phyloP scores from a whole-genome alignment of 306 rosid species.

The Lathyrus oleraceus region DNA sequence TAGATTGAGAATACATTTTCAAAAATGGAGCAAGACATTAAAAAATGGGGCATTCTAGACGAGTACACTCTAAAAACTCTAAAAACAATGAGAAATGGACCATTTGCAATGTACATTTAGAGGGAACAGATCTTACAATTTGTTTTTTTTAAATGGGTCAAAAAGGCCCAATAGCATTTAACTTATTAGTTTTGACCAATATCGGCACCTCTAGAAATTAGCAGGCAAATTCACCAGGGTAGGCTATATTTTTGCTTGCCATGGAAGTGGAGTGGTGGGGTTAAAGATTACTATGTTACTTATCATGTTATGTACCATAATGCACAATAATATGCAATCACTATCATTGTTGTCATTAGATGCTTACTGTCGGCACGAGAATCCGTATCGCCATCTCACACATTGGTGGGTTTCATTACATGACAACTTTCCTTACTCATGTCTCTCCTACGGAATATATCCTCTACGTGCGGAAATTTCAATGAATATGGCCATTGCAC shows the following conservation, averaged over 20 bases:
- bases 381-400: constrained; percentile 49
- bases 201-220: too few species aligned
- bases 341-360: constrained; percentile 49
- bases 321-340: constrained; percentile 37
- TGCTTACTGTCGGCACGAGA: constrained; percentile 65
- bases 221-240: background rate
- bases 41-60: too few species aligned
- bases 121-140: too few species aligned
- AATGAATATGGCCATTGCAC: constrained; percentile 32
- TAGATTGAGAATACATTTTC: too few species aligned
- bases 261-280: constrained; percentile 37
- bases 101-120: too few species aligned
- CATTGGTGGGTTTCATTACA: constrained; percentile 23
- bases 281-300: constrained; percentile 22
- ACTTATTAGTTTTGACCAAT: too few species aligned
- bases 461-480: constrained; percentile 1
- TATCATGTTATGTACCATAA: constrained; percentile 14
- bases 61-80: too few species aligned
- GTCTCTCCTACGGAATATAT: constrained; percentile 27
- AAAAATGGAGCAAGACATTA: too few species aligned
- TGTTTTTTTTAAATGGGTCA: too few species aligned
- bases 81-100: too few species aligned
- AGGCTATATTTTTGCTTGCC: constrained; percentile 4
- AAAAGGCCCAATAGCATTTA: too few species aligned
- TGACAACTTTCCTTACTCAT: constrained; percentile 32